A percentile compares a stretch with the other conserved stretches of the same genome.
Conservation (phyloP, 441 rosid genomes). For the Gossypium gossypioides region DNA sequence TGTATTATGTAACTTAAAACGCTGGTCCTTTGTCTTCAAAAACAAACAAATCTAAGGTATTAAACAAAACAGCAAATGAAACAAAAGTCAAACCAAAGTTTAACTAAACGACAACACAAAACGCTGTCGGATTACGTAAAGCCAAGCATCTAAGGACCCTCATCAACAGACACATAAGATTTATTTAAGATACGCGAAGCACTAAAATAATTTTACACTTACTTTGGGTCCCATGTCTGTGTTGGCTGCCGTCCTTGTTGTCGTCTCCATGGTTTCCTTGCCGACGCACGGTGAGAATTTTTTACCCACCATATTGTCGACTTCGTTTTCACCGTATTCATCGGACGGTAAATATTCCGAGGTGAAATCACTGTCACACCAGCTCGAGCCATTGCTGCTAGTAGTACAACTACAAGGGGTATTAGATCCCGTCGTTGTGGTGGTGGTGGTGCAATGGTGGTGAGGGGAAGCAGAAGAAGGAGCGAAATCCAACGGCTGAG, state of each 20-base stretch:
- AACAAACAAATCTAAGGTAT: background rate
- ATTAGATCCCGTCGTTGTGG: conserved; percentile 33
- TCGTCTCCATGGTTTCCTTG: conserved; percentile 27
- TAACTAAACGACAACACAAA: conserved; percentile 18
- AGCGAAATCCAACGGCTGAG: conserved; percentile 19
- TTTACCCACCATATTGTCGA: conserved; percentile 16
- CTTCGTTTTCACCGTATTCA: conserved; percentile 18
- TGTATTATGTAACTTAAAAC: background rate
- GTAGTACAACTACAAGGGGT: conserved; percentile 18
- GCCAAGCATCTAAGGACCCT: conserved; percentile 20
- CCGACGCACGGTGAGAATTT: conserved; percentile 45
- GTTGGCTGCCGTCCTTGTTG: conserved; percentile 22
- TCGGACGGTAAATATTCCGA: conserved; percentile 43
- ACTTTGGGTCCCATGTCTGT: conserved; percentile 46
- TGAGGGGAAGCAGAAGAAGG: conserved; percentile 20
- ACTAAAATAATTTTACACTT: conserved; percentile 17
- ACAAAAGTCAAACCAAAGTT: conserved; percentile 18
- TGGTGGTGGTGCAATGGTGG: conserved; percentile 23
- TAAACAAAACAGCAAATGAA: background rate
- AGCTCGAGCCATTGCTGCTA: conserved; percentile 46
- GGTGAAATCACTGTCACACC: conserved; percentile 76
- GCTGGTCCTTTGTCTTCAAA: background rate
- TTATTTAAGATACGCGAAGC: conserved; percentile 11
- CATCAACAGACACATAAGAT: conserved; percentile 30
- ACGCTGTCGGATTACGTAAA: background rate